phyloP scores from a whole-genome alignment of 2,329 filamentous ascomycete species.

The Xylariaceae sp. region DNA sequence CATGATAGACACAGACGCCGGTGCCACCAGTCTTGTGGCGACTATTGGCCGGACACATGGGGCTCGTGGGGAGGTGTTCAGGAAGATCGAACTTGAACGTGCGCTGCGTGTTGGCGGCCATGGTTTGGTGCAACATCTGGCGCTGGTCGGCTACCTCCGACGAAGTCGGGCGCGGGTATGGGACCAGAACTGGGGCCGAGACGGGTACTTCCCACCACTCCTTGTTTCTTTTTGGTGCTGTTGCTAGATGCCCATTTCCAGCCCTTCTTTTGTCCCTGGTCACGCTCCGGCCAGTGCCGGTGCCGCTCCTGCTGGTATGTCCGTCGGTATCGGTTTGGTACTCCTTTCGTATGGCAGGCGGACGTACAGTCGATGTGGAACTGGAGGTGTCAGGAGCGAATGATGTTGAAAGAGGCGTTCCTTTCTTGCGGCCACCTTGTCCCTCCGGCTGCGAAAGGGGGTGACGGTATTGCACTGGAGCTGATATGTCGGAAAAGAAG shows the following conservation, averaged over 20 bases:
- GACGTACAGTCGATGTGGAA: neutral
- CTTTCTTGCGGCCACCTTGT: conserved; percentile 12
- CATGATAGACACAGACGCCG: conserved; percentile 59
- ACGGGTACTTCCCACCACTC: conserved; percentile 44
- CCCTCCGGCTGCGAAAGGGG: conserved; percentile 10
- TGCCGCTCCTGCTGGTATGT: neutral
- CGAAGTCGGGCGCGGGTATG: too few relatives aligned
- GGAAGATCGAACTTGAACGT: conserved; percentile 57
- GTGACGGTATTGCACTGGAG: conserved; percentile 31
- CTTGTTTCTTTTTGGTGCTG: conserved; percentile 23
- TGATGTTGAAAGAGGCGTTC: conserved; percentile 8
- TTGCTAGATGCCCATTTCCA: neutral
- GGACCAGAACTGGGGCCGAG: too few relatives aligned
- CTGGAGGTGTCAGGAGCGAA: conserved; percentile 13
- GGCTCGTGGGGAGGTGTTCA: conserved; percentile 58
- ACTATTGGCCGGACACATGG: conserved; percentile 58
- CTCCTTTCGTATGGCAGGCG: neutral
- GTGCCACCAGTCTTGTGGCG: conserved; percentile 53
- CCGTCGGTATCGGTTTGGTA: neutral
- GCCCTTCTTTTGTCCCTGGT: neutral
- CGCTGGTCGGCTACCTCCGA: conserved; percentile 31
- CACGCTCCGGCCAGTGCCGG: neutral
- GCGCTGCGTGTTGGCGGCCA: conserved; percentile 18
- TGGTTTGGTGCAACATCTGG: conserved; percentile 24
- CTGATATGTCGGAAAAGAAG: conserved; percentile 52